Evolutionary conservation across 108 stramenopile species (phyloP).

Genomic region (Pinguiococcus pyrenoidosus): DNA sequence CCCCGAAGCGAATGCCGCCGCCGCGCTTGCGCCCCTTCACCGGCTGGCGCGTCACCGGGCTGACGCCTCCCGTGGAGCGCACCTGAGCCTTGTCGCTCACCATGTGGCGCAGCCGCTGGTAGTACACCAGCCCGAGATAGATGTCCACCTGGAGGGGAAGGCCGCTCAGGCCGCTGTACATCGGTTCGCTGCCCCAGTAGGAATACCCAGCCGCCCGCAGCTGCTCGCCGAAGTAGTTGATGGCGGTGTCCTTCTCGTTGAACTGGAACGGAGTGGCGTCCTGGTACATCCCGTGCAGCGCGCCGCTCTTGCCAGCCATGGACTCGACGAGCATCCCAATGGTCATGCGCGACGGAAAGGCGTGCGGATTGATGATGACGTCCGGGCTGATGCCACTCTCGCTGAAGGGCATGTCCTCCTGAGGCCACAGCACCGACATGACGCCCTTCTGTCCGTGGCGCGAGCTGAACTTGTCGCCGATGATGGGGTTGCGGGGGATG

Average conservation of each 20-base stretch:
- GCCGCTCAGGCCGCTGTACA: slow-evolving; percentile 94
- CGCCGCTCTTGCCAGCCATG: slow-evolving; percentile 97
- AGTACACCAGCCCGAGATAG: slow-evolving; percentile 96
- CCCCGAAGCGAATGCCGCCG: slow-evolving; percentile 94
- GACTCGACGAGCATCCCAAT: slow-evolving; percentile 99
- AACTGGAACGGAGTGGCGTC: slow-evolving; percentile 95
- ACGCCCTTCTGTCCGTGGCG: slow-evolving; percentile 99
- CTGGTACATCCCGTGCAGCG: slow-evolving; percentile 80
- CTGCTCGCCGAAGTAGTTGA: slow-evolving; percentile 98
- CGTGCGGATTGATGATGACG: slow-evolving; percentile 96
- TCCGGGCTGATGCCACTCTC: slow-evolving; percentile 94
- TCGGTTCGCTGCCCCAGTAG: slow-evolving; percentile 93
- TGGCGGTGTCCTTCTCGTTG: slow-evolving; percentile 73
- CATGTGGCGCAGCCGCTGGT: slow-evolving; percentile 99
- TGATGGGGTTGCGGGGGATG: slow-evolving; percentile 85
- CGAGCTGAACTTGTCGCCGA: slow-evolving; percentile 97
- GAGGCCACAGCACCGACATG: slow-evolving; percentile 93
- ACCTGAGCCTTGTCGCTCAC: slow-evolving; percentile 99
- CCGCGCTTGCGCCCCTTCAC: slow-evolving; percentile 96
- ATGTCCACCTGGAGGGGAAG: slow-evolving; percentile 93
- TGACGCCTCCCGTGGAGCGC: slow-evolving; percentile 84
- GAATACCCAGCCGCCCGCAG: slow-evolving; percentile 86
- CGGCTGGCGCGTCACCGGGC: slow-evolving; percentile 90
- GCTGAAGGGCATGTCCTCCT: slow-evolving; percentile 95
- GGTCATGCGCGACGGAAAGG: slow-evolving; percentile 93